Evolutionary conservation across 2,329 filamentous ascomycete species (phyloP), one percentile per base, ranked within the genome.

Genomic region (Fusarium coicis): DNA sequence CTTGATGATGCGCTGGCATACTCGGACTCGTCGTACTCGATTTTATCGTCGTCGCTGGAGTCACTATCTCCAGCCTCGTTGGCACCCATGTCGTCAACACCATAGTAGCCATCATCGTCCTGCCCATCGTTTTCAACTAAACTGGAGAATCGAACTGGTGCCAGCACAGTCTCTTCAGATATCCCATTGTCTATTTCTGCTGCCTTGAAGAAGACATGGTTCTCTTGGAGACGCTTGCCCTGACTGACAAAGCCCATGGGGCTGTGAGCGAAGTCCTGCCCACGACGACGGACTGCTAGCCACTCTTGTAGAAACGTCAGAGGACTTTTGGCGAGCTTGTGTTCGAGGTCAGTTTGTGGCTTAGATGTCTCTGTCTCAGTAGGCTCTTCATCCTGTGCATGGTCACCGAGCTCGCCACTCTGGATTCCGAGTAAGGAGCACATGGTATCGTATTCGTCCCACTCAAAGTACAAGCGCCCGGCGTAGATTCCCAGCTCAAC

Each of bases 401-500:
- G 50, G 4, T 49, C 39, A 9, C 55, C 39, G 12, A 42, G 10
- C 10, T 50, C 34, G 5, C 47, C 60, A 12, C 70, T 68, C 30
- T 65, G 39, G 5, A 81, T 79, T 1, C 80, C 81, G 5, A 86
- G 73, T 21, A 83, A 76, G 2, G 63, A 42, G 16, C 77, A 80
- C 21, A 87, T 73, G 4, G 65, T 43, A 2, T 66, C 50, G 50
- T 86, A 84, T 49, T 91, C 88, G 0, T 80, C 70, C 79, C 82
- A 89, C 0, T 86, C 82, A 58, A 91, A 86, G 73, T 92, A 92
- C 0, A 93, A 81, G 0, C 90, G 84, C 0, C 90, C 91, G 0
- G 88, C 83, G 60, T 91, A 86, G 12, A 93, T 82, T 0, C 90
- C 90, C 0, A 93, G 76, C 74, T 93, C 87, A 1, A 88, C 82